These are phyloP conservation scores for Fusarium sp. DNA, from an alignment of 2,329 filamentous ascomycete species.

Conservation along the genomic window DNA sequence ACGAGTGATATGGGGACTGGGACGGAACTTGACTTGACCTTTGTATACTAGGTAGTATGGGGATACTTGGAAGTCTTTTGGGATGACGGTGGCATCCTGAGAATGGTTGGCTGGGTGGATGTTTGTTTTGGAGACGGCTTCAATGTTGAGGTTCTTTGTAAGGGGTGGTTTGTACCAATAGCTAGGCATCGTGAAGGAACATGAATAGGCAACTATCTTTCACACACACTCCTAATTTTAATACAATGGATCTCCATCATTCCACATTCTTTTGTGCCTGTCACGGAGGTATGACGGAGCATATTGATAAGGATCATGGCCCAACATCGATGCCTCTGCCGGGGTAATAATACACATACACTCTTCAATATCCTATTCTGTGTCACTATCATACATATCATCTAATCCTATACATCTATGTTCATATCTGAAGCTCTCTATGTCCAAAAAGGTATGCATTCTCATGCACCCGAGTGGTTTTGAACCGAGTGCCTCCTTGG, in stretches of 20 bases:
- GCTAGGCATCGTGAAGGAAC: background rate
- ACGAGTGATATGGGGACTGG: background rate
- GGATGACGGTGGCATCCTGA: background rate
- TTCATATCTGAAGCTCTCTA: accelerated
- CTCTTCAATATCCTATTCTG: background rate
- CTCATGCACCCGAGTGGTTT: background rate
- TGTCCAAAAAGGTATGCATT: accelerated
- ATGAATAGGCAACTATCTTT: background rate
- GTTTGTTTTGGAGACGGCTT: background rate
- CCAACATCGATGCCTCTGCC: too few species aligned
- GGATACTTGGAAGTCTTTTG: background rate
- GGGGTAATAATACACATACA: too few species aligned
- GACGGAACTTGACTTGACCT: background rate
- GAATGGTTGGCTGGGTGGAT: background rate
- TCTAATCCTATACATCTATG: background rate
- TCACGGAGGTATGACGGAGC: accelerated
- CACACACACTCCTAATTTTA: accelerated
- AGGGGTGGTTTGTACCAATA: background rate
- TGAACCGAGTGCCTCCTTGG: background rate
- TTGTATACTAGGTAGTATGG: background rate
- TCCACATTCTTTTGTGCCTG: accelerated
- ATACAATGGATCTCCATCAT: accelerated
- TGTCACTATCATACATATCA: accelerated
- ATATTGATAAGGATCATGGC: background rate
- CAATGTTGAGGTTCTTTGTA: background rate